Evolutionary conservation across 2,329 filamentous ascomycete genomes (phyloP).

Genomic region (Verticillium nonalfalfae): DNA sequence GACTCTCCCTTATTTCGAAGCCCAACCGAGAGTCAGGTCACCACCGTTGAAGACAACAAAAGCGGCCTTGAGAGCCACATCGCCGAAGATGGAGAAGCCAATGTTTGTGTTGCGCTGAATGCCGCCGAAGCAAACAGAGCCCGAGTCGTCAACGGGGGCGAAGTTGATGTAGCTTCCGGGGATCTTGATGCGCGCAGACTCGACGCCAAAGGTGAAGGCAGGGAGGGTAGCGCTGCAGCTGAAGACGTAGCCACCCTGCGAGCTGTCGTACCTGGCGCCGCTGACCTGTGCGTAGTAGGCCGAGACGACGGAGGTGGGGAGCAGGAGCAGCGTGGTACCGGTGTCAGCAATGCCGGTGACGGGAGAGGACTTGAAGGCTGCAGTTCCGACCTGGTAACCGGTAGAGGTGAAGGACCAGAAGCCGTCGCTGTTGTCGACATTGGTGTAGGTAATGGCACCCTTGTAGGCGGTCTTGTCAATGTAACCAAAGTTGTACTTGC

Average conservation of each 20-base stretch:
- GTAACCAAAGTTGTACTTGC: slow-evolving; percentile 31
- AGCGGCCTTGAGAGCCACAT: slow-evolving; percentile 57
- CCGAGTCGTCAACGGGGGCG: slow-evolving; percentile 27
- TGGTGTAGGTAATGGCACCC: slow-evolving; percentile 49
- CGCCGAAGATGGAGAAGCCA: slow-evolving; percentile 51
- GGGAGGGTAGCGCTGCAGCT: slow-evolving; percentile 37
- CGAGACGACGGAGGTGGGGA: slow-evolving; percentile 14
- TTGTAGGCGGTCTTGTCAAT: slow-evolving; percentile 52
- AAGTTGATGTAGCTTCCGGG: slow-evolving; percentile 36
- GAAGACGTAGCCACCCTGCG: slow-evolving; percentile 26
- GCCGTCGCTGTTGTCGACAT: slow-evolving; percentile 48
- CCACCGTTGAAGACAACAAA: slow-evolving; percentile 51
- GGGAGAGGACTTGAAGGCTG: slow-evolving; percentile 5
- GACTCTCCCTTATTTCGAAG: slow-evolving; percentile 14
- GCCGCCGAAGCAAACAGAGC: slow-evolving; percentile 48
- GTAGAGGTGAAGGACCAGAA: slow-evolving; percentile 55
- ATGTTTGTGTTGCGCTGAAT: slow-evolving; percentile 36
- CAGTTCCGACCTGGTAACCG: slow-evolving; percentile 13
- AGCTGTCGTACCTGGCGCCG: slow-evolving; percentile 14
- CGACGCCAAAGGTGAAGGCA: slow-evolving; percentile 34
- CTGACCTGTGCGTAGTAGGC: slow-evolving; percentile 17
- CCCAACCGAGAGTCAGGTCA: slow-evolving; percentile 31
- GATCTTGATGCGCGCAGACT: slow-evolving; percentile 34
- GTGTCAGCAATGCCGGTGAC: slow-evolving; percentile 18
- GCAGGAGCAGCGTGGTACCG: slow-evolving; percentile 19